Percentiles rank a stretch among this genome's conserved stretches.
These are phyloP conservation scores for Fraxinus anomala DNA, from an alignment of 257 asterid species.

Conservation along the genomic window DNA sequence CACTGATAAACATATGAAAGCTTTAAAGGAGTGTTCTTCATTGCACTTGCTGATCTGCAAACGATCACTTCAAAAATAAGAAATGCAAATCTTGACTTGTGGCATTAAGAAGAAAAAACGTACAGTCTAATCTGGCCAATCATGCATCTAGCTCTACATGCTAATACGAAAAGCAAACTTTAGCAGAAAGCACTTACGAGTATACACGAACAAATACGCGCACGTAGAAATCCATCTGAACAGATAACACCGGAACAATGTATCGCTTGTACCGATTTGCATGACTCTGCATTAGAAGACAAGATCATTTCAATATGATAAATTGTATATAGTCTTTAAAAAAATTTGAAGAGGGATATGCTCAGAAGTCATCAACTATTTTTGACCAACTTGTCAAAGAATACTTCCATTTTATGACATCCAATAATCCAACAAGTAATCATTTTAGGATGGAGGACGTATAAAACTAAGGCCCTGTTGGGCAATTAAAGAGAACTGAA, in stretches of 20 bases:
- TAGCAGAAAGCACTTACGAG: constrained; percentile 58
- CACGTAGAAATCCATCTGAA: constrained; percentile 95
- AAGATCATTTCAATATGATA: constrained; percentile 9
- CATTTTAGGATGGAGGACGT: neutral
- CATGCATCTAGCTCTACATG: neutral
- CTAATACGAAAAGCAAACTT: constrained; percentile 16
- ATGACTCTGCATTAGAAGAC: constrained; percentile 69
- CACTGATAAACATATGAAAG: constrained; percentile 94
- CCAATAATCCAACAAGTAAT: neutral
- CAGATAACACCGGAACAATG: constrained; percentile 90
- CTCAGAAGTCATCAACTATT: neutral
- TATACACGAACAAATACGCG: constrained; percentile 93
- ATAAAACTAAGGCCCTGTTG: neutral
- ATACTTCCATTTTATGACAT: neutral
- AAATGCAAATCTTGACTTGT: neutral
- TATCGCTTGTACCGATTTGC: constrained; percentile 95
- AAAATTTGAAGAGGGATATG: neutral
- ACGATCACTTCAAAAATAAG: constrained; percentile 28
- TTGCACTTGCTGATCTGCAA: constrained; percentile 91
- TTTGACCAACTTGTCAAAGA: neutral
- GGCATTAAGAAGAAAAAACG: neutral
- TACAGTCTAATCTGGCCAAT: neutral
- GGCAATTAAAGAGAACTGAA: neutral
- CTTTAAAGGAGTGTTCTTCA: constrained; percentile 94
- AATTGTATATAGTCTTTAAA: neutral